Base-by-base conservation (phyloP, 495 filamentous ascomycete species). In the Eremomyces bilateralis region DNA sequence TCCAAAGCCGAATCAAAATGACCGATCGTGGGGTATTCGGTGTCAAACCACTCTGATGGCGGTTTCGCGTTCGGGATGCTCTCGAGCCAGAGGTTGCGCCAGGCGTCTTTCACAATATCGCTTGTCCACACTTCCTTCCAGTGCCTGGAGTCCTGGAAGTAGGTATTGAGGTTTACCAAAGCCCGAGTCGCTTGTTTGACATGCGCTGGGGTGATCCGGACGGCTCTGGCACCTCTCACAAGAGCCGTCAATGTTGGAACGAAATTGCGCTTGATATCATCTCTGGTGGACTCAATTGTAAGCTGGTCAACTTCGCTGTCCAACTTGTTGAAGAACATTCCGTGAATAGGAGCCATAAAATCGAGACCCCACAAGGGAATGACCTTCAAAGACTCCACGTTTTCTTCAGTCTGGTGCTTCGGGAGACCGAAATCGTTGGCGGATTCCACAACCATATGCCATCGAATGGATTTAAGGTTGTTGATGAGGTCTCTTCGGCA, bases 401-500 rank as follows among this genome's bases (percentile, higher is more conserved):
- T 76, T 42, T 63, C 60, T 47, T 76, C 71, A 0, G 68, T 70
- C 47, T 76, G 71, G 44, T 72, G 66, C 35, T 71, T 71, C 3
- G 71, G 71, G 6, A 73, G 51, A 8, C 71, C 71, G 39, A 64
- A 73, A 38, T 76, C 71, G 40, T 71, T 73, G 5, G 68, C 71
- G 2, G 67, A 64, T 46, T 76, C 71, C 31, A 66, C 71, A 21
- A 76, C 57, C 54, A 76, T 68, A 40, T 76, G 69, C 62, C 69
- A 73, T 36, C 64, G 64, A 37, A 76, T 69, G 1, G 65, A 67
- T 17, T 54, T 51, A 36, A 73, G 58, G 17, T 65, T 64, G 45
- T 74, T 71, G 51, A 76, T 68, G 56, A 76, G 60, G 41, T 76
- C 71, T 35, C 71, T 56, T n/a, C 71, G 65, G 52, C 71, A 76